Evolutionary conservation across 176 grass and related monocot species (phyloP).

Genomic region (Zoysia pacifica): DNA sequence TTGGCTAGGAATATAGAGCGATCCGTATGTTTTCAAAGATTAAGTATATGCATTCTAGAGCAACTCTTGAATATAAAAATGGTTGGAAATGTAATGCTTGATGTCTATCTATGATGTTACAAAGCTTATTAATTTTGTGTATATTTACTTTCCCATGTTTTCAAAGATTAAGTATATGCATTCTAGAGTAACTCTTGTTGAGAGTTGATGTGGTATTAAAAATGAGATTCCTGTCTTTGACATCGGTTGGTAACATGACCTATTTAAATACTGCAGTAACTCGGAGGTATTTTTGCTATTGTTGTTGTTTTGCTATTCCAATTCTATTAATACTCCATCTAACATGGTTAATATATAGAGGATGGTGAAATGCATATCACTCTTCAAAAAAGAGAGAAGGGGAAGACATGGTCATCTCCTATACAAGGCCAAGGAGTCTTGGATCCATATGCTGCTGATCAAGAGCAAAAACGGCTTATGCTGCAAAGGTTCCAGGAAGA

Average conservation of each 20-base stretch:
- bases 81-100: not conserved
- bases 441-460: slow-evolving; percentile 73
- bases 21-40: not conserved
- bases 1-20: not conserved
- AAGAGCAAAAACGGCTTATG: slow-evolving; percentile 98
- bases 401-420: slow-evolving; percentile 88
- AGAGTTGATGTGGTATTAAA: not conserved
- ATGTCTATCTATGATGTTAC: not conserved
- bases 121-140: not conserved
- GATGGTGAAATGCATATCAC: slow-evolving; percentile 90
- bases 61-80: not conserved
- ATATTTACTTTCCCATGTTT: not conserved
- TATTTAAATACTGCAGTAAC: not conserved
- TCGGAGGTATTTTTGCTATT: not conserved
- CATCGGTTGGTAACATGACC: not conserved
- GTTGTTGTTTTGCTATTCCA: not conserved
- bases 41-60: not conserved
- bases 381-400: slow-evolving; percentile 95
- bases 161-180: not conserved
- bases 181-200: not conserved
- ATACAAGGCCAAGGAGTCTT: slow-evolving; percentile 85
- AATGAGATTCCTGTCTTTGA: not conserved
- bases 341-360: slow-evolving; percentile 53
- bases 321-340: not conserved
- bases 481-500: slow-evolving; percentile 99